phyloP scores from a whole-genome alignment of 1,284 basidiomycete species.

The Anthracocystis walkeri region DNA sequence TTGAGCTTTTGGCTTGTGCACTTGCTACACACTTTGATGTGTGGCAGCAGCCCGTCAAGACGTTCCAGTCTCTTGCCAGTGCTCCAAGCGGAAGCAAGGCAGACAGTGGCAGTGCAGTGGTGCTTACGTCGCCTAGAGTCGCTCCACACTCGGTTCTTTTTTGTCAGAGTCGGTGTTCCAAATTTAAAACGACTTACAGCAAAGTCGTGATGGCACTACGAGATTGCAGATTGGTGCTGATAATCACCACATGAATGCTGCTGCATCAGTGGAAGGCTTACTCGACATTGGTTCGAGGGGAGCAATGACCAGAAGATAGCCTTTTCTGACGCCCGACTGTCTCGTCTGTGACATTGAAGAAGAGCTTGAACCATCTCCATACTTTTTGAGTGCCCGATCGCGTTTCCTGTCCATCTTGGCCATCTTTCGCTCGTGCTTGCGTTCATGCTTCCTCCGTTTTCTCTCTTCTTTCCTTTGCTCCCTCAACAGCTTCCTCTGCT shows the following conservation, averaged over 20 bases:
- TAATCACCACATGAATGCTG: constrained; percentile 18
- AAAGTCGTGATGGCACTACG: background rate
- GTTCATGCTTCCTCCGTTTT: constrained; percentile 28
- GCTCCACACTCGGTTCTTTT: background rate
- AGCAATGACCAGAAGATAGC: constrained; percentile 19
- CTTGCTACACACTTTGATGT: too few species aligned
- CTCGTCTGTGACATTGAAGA: background rate
- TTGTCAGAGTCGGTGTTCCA: background rate
- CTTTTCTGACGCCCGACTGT: background rate
- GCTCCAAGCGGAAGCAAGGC: too few species aligned
- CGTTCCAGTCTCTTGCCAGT: too few species aligned
- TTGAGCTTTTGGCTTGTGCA: too few species aligned
- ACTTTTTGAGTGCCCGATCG: constrained; percentile 12
- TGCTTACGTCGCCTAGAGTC: too few species aligned
- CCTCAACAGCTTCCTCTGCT: constrained; percentile 60
- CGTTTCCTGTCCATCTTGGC: constrained; percentile 23
- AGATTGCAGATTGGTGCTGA: background rate
- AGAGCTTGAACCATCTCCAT: constrained; percentile 3
- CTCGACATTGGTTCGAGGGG: background rate
- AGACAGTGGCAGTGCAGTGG: too few species aligned
- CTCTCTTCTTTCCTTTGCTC: constrained; percentile 57
- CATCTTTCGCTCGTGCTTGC: constrained; percentile 17
- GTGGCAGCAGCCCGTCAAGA: too few species aligned
- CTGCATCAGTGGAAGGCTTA: constrained; percentile 3
- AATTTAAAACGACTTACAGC: background rate